Percentiles rank a stretch among this genome's conserved stretches.
phyloP scores from a whole-genome alignment of 345 rosid genomes.

The Rhodamnia argentea region DNA sequence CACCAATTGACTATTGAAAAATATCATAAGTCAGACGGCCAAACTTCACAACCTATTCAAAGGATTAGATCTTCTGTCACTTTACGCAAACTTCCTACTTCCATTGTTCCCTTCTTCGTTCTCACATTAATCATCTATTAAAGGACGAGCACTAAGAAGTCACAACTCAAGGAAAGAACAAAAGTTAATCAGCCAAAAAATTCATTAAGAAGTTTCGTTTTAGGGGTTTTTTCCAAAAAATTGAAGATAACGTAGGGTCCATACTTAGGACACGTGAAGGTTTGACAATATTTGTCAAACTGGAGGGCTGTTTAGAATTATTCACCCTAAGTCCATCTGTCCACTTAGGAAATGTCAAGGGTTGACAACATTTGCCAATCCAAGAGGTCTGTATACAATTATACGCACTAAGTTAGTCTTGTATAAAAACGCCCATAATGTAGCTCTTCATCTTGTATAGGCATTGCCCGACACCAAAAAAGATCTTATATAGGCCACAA shows the following conservation, averaged over 20 bases:
- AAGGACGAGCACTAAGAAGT: not conserved
- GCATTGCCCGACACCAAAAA: not conserved
- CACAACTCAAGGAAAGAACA: not conserved
- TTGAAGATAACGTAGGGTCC: not conserved
- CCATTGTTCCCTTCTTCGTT: not conserved
- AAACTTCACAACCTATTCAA: not conserved
- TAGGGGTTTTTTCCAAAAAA: not conserved
- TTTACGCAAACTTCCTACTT: not conserved
- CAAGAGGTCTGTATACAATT: not conserved
- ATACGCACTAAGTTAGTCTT: not conserved
- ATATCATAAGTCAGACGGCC: not conserved
- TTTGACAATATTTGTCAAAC: not conserved
- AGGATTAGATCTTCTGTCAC: not conserved
- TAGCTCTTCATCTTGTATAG: not conserved
- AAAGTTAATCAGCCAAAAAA: not conserved
- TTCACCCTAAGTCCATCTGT: not conserved
- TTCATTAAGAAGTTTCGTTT: not conserved
- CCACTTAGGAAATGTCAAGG: not conserved
- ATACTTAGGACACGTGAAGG: not conserved
- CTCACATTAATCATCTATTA: not conserved
- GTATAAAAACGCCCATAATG: not conserved
- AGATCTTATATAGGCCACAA: not conserved
- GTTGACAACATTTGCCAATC: not conserved
- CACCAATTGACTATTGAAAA: not conserved
- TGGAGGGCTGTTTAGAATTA: not conserved